phyloP scores from a whole-genome alignment of 2,329 filamentous ascomycete species.

The Uncinocarpus reesii region DNA sequence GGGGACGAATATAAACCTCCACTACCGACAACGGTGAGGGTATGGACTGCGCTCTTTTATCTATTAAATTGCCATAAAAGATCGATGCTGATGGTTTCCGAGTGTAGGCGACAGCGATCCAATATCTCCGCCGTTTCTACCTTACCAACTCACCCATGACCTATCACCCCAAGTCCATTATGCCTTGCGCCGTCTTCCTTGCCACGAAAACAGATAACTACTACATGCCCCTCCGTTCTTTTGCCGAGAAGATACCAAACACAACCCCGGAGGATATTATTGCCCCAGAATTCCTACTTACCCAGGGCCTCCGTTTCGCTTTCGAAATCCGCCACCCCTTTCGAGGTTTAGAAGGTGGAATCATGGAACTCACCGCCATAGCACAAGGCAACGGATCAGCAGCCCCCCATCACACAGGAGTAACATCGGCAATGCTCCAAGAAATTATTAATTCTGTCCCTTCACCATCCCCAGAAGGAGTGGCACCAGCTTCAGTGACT shows the following conservation, averaged over 20 bases:
- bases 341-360: slow-evolving; percentile 71
- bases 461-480: slow-evolving; percentile 18
- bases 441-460: slow-evolving; percentile 26
- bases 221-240: slow-evolving; percentile 57
- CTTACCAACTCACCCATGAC: slow-evolving; percentile 93
- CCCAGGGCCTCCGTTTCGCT: slow-evolving; percentile 83
- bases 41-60: slow-evolving; percentile 22
- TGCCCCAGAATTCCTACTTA: slow-evolving; percentile 83
- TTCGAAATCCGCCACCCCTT: slow-evolving; percentile 90
- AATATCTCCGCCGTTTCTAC: slow-evolving; percentile 91
- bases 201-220: slow-evolving; percentile 85
- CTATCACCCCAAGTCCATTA: slow-evolving; percentile 79
- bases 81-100: slow-evolving; percentile 27
- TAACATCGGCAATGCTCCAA: slow-evolving; percentile 27
- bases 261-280: slow-evolving; percentile 73
- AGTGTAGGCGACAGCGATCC: slow-evolving; percentile 61
- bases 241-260: slow-evolving; percentile 58
- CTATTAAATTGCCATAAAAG: slow-evolving; percentile 29
- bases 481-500: slow-evolving; percentile 31
- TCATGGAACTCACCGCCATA: slow-evolving; percentile 68
- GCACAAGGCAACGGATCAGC: slow-evolving; percentile 48
- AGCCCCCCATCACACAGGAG: slow-evolving; percentile 23
- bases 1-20: slow-evolving; percentile 48
- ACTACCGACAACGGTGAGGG: slow-evolving; percentile 51
- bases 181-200: slow-evolving; percentile 85